These are phyloP conservation scores for Clavispora santaluciae DNA, from an alignment of 805 yeast genomes.

Conservation along the genomic window DNA sequence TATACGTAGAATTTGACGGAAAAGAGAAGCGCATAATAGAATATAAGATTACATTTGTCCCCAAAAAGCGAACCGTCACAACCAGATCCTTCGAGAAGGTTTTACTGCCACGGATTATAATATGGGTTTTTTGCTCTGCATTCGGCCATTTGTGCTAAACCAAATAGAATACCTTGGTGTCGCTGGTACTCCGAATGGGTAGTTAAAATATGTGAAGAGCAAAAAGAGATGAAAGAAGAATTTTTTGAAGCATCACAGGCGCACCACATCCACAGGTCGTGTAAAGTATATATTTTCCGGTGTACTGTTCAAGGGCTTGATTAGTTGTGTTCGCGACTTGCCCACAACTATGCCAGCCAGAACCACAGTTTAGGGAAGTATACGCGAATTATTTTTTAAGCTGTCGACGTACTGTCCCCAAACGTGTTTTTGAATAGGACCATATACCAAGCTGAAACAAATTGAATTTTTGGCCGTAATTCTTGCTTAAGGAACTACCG, in stretches of 20 bases:
- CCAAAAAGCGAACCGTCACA: constrained; percentile 43
- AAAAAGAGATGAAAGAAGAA: constrained; percentile 5
- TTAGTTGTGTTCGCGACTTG: no score
- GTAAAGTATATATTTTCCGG: no score
- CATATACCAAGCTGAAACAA: neutral
- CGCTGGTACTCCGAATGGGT: constrained; percentile 44
- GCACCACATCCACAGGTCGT: neutral
- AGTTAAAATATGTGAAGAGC: constrained; percentile 17
- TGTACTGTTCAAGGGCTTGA: no score
- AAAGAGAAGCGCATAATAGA: constrained; percentile 1
- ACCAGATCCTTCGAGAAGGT: constrained; percentile 6
- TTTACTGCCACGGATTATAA: constrained; percentile 29
- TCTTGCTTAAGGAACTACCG: no score
- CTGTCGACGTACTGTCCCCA: neutral
- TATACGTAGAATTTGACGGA: no score
- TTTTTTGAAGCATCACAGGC: neutral
- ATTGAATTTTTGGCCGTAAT: neutral
- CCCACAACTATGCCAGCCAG: neutral
- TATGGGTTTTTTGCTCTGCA: constrained; percentile 33
- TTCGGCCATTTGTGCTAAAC: constrained; percentile 48
- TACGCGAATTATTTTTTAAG: neutral
- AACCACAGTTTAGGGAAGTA: neutral
- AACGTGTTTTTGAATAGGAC: no score
- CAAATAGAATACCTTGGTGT: constrained; percentile 36
- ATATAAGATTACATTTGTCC: constrained; percentile 24